Evolutionary conservation across 305 asterid genomes (phyloP).

Genomic region (Salvia sclarea): DNA sequence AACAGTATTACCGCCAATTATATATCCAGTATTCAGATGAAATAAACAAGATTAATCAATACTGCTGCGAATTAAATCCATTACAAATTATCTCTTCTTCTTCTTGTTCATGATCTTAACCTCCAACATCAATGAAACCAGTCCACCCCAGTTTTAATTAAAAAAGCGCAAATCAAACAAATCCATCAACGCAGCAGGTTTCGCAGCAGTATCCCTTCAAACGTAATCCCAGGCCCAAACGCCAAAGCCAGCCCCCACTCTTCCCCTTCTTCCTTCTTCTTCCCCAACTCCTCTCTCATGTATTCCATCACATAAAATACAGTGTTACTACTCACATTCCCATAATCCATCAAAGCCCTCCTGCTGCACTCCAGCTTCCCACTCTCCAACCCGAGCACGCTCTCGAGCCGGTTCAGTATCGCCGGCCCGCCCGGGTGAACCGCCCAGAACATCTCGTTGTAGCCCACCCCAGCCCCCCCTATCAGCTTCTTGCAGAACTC

Average conservation of each 20-base stretch:
- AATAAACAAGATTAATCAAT: no score
- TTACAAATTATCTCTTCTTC: no score
- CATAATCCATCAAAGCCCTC: slow-evolving; percentile 81
- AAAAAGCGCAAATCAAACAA: no score
- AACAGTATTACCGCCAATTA: no score
- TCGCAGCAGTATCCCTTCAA: slow-evolving; percentile 89
- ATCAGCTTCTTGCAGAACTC: slow-evolving; percentile 68
- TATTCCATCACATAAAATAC: slow-evolving; percentile 83
- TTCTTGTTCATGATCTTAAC: no score
- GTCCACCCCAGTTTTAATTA: no score
- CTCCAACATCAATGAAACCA: no score
- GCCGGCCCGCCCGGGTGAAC: slow-evolving; percentile 99
- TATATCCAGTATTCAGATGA: no score
- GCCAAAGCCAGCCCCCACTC: slow-evolving; percentile 95
- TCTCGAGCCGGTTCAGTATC: slow-evolving; percentile 72
- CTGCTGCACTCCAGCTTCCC: slow-evolving; percentile 79
- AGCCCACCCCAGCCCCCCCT: slow-evolving; percentile 40
- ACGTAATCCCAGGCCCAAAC: slow-evolving; percentile 91
- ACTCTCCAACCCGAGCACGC: slow-evolving; percentile 40
- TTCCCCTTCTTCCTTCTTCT: slow-evolving; percentile 31
- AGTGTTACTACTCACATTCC: slow-evolving; percentile 91
- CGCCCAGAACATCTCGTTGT: slow-evolving; percentile 85
- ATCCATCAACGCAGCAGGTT: no score
- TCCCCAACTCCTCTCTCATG: slow-evolving; percentile 71
- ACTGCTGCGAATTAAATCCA: no score